Conservation (phyloP, 345 rosid genomes). For the Orychophragmus violaceus region DNA sequence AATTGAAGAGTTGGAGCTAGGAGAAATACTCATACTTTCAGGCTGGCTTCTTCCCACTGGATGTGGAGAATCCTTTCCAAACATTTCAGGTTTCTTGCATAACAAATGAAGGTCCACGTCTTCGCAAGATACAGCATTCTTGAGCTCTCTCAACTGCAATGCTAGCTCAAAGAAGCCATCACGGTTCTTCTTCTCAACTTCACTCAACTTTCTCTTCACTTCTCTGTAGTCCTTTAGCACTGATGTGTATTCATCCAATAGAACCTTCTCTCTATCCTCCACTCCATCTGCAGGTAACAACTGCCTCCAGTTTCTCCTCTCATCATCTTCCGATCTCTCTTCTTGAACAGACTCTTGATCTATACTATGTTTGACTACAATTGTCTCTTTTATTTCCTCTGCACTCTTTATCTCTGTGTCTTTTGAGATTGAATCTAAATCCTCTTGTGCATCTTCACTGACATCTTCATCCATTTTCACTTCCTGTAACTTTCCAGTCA, state of each 20-base stretch:
- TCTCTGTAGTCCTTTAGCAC: neutral
- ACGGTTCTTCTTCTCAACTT: constrained; percentile 38
- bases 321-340: constrained; percentile 37
- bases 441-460: neutral
- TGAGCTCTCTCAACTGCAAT: constrained; percentile 66
- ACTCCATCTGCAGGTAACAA: constrained; percentile 45
- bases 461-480: constrained; percentile 39
- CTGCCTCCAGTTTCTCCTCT: constrained; percentile 55
- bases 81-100: constrained; percentile 30
- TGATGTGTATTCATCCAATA: neutral
- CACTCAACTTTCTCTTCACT: neutral
- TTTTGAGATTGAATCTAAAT: constrained; percentile 4
- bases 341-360: neutral
- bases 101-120: constrained; percentile 53
- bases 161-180: constrained; percentile 70
- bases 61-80: neutral
- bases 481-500: constrained; percentile 43
- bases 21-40: constrained; percentile 17
- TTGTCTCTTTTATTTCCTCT: constrained; percentile 21
- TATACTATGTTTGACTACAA: too few species aligned
- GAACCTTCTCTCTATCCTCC: constrained; percentile 48
- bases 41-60: constrained; percentile 4
- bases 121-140: constrained; percentile 48
- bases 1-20: neutral
- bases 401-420: constrained; percentile 7